Percentiles rank a stretch among this genome's conserved stretches.
Evolutionary conservation across 2,329 filamentous ascomycete species (phyloP).

Genomic region (Botrytis medusae): DNA sequence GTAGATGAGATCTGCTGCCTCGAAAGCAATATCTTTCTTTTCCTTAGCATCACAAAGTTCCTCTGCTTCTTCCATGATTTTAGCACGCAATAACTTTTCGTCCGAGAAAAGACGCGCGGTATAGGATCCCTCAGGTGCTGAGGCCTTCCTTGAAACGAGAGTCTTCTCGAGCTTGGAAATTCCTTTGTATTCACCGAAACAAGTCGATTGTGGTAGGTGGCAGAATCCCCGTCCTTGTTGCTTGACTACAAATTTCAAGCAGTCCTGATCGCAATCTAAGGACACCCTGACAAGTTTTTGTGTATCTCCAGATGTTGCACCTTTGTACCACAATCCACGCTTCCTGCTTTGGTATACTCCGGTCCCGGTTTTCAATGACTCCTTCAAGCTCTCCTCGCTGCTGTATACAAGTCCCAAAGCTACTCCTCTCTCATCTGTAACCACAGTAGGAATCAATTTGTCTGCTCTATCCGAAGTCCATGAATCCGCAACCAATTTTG

Average conservation of each 20-base stretch:
- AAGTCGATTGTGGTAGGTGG: slow-evolving; percentile 87
- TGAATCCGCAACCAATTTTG: slow-evolving; percentile 69
- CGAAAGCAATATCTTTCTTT: slow-evolving; percentile 83
- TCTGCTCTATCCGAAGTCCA: slow-evolving; percentile 82
- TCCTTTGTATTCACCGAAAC: slow-evolving; percentile 83
- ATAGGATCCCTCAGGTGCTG: slow-evolving; percentile 87
- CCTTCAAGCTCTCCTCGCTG: slow-evolving; percentile 83
- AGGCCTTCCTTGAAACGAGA: slow-evolving; percentile 74
- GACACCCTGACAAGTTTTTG: slow-evolving; percentile 84
- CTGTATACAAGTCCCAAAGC: slow-evolving; percentile 92
- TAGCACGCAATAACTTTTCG: slow-evolving; percentile 82
- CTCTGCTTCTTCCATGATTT: slow-evolving; percentile 98
- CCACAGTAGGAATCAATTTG: slow-evolving; percentile 82
- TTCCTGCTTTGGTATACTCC: slow-evolving; percentile 95
- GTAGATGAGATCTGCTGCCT: slow-evolving; percentile 93
- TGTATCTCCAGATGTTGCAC: slow-evolving; percentile 88
- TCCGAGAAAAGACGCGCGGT: slow-evolving; percentile 92
- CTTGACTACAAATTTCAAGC: slow-evolving; percentile 82
- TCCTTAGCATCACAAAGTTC: slow-evolving; percentile 86
- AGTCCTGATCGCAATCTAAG: slow-evolving; percentile 92
- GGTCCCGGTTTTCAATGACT: slow-evolving; percentile 75
- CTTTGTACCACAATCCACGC: slow-evolving; percentile 94
- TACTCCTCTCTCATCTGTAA: slow-evolving; percentile 82
- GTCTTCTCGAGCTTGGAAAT: slow-evolving; percentile 86
- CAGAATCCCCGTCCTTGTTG: slow-evolving; percentile 92